Percentiles rank a stretch among this genome's conserved stretches.
Evolutionary conservation across 108 stramenopile genomes (phyloP).

Genomic region (Stephanodiscus minutulus): DNA sequence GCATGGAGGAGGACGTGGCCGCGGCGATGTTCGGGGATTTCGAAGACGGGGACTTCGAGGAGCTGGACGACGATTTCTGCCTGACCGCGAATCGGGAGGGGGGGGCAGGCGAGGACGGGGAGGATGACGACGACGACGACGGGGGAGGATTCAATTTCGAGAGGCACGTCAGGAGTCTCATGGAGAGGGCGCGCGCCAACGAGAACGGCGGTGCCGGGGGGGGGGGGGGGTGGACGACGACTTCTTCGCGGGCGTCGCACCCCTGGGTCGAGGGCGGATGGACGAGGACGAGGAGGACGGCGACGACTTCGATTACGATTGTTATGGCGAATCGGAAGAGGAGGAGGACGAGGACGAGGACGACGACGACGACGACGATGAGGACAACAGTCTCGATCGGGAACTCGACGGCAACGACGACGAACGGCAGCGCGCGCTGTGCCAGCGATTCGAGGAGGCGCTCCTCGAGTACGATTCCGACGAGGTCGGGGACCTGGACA

Average conservation of each 20-base stretch:
- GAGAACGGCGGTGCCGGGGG: conserved; percentile 49
- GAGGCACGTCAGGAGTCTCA: conserved; percentile 86
- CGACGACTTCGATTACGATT: conserved; percentile 25
- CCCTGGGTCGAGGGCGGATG: conserved; percentile 26
- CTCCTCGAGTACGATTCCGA: conserved; percentile 91
- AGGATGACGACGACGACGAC: conserved; percentile 32
- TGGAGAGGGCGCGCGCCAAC: conserved; percentile 78
- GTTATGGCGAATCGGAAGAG: conserved; percentile 44
- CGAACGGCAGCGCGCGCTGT: conserved; percentile 64
- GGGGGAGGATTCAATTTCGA: conserved; percentile 90
- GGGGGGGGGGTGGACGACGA: conserved; percentile 55
- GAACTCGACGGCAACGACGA: conserved; percentile 55
- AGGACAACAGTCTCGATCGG: conserved; percentile 51
- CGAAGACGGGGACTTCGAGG: conserved; percentile 84
- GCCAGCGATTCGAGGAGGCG: conserved; percentile 83
- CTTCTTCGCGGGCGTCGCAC: conserved; percentile 71
- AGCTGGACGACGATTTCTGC: conserved; percentile 95
- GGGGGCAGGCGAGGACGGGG: conserved; percentile 39
- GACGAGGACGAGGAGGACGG: conserved; percentile 38
- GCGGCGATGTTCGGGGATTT: conserved; percentile 85
- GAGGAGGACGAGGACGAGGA: conserved; percentile 57
- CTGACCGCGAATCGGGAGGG: conserved; percentile 79
- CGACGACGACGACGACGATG: conserved; percentile 33
- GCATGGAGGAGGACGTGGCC: conserved; percentile 95
- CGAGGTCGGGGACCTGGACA: conserved; percentile 74